Base-by-base conservation (phyloP, 1,284 basidiomycete species). In the Pyrrhoderma lamaoense region DNA sequence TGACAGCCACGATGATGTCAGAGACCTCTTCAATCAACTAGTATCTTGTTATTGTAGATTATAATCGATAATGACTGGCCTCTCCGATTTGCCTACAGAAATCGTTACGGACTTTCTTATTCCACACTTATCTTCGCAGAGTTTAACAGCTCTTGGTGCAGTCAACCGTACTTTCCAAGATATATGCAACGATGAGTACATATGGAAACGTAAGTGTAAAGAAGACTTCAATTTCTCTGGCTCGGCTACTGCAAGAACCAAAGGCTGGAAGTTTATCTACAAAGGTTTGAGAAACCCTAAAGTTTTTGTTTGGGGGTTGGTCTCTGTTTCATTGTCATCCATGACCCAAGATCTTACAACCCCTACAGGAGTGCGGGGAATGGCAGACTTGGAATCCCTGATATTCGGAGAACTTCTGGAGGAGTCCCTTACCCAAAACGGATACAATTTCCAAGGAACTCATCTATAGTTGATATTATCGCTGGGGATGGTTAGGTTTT, bases 271-370 rank as follows among this genome's bases (percentile, higher is more conserved):
- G 66, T 76, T 82, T 58, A 80, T 93, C 34, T 93, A 92, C 67
- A 74, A 74, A 46, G 82, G 88, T 2, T 65, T 93, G 42, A 67
- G 64, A 27, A 64, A 60, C 64, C 80, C 75, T 56, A 77, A 67
- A 60, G 71, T 85, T 1, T 92, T 80, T 61, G 82, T 90, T 16
- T 93, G 90, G 90, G 90, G 90, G 80, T 89, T 65, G 77, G 63
- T 49, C 14, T 34, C 14, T 27, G n/a, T n/a, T n/a, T n/a, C n/a
- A n/a, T n/a, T n/a, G n/a, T n/a, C n/a, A n/a, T n/a, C n/a, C n/a
- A 9, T 37, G 45, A 13, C 52, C 38, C 56, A 44, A 3, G 47
- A 11, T 8, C 23, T 47, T 18, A 37, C 13, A 42, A 31, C 45
- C 45, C 31, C 9, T 23, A n/a, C 60, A 89, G 87, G 11, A 75